Percentiles rank a stretch among this genome's conserved stretches.
These are phyloP conservation scores for Argentina anserina DNA, from an alignment of 306 rosid species.

Conservation along the genomic window DNA sequence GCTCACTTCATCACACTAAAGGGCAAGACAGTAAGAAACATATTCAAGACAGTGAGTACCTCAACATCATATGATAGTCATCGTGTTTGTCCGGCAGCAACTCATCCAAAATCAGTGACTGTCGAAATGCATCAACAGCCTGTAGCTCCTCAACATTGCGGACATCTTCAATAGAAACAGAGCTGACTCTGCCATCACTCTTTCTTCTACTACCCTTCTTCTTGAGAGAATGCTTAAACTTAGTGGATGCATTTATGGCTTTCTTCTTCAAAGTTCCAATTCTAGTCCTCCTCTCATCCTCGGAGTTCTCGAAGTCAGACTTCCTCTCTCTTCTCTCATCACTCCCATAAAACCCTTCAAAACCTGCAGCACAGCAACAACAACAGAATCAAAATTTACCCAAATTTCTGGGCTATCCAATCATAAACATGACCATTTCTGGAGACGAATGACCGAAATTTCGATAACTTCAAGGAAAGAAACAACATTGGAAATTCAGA, in stretches of 20 bases:
- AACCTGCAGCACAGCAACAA: conserved; percentile 46
- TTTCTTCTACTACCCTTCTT: conserved; percentile 80
- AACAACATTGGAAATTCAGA: no score
- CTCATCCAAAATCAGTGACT: conserved; percentile 66
- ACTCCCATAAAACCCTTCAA: conserved; percentile 92
- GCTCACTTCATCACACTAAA: neutral
- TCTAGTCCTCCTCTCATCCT: conserved; percentile 88
- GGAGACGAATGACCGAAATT: no score
- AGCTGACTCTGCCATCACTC: conserved; percentile 85
- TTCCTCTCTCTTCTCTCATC: conserved; percentile 85
- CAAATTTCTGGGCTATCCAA: no score
- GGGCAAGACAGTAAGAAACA: neutral
- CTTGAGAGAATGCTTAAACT: conserved; percentile 82
- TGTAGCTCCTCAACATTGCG: conserved; percentile 81
- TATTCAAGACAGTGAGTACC: conserved; percentile 35
- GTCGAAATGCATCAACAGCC: conserved; percentile 81
- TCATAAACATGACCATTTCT: no score
- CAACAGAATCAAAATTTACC: no score
- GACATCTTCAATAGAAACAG: conserved; percentile 94
- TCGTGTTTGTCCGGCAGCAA: conserved; percentile 75
- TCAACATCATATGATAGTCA: conserved; percentile 89
- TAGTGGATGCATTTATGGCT: conserved; percentile 89
- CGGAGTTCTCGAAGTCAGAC: conserved; percentile 92
- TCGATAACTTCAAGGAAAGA: neutral
- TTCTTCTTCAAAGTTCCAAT: conserved; percentile 92